phyloP scores from a whole-genome alignment of 257 asterid species.

The Solanum bukasovii region DNA sequence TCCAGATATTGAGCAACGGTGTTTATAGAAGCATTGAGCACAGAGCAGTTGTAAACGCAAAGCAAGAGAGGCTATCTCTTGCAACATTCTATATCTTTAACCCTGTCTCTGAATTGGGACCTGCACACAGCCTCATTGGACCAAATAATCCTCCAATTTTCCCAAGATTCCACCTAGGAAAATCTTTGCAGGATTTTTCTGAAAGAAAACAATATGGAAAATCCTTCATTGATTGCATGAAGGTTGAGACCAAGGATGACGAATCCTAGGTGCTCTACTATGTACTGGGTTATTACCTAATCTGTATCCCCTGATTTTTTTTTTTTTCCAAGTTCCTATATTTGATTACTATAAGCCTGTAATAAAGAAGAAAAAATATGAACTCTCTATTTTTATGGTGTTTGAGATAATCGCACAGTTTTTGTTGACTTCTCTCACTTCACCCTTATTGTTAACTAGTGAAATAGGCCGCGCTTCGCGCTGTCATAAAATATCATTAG shows the following conservation, averaged over 20 bases:
- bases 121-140: constrained; percentile 30
- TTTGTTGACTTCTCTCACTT: too few species aligned
- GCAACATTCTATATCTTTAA: constrained; percentile 42
- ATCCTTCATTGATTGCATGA: constrained; percentile 34
- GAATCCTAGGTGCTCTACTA: neutral
- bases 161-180: constrained; percentile 10
- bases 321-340: too few species aligned
- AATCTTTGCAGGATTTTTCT: constrained; percentile 27
- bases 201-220: constrained; percentile 30
- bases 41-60: constrained; percentile 35
- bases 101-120: constrained; percentile 28
- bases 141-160: constrained; percentile 28
- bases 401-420: too few species aligned
- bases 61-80: constrained; percentile 34
- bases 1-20: constrained; percentile 40
- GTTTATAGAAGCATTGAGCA: constrained; percentile 44
- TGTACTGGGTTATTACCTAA: too few species aligned
- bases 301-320: too few species aligned
- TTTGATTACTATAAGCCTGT: neutral
- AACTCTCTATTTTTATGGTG: too few species aligned
- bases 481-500: too few species aligned
- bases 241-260: neutral
- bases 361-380: neutral
- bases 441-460: too few species aligned
- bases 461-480: too few species aligned